Conservation (phyloP, 2,329 filamentous ascomycete species). For the Lachnellula arida region DNA sequence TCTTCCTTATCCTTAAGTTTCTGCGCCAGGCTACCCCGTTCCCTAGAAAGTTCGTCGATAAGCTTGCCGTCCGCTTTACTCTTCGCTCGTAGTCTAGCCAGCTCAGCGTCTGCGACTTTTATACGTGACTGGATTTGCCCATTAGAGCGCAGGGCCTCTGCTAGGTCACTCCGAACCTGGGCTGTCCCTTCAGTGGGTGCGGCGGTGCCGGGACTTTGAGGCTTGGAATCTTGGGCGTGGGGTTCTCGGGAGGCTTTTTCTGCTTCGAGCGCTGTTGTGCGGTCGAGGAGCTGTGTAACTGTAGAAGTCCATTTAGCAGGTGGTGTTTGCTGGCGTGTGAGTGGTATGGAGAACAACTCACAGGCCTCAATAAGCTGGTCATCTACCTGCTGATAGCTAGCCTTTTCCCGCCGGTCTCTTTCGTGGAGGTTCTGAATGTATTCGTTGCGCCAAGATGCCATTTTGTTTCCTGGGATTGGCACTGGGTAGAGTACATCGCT, state of each 20-base stretch:
- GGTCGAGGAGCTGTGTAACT: slow-evolving; percentile 65
- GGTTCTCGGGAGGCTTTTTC: slow-evolving; percentile 42
- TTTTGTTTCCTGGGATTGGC: slow-evolving; percentile 13
- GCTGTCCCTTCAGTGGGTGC: slow-evolving; percentile 31
- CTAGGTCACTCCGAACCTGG: slow-evolving; percentile 64
- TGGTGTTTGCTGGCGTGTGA: neutral
- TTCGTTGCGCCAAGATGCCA: slow-evolving; percentile 64
- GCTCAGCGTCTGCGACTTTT: slow-evolving; percentile 56
- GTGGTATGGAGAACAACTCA: slow-evolving; percentile 39
- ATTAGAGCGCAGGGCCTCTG: slow-evolving; percentile 71
- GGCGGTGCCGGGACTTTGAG: slow-evolving; percentile 25
- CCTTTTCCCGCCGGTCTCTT: slow-evolving; percentile 63
- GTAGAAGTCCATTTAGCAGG: slow-evolving; percentile 9
- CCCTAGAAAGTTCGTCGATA: slow-evolving; percentile 57
- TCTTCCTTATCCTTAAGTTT: slow-evolving; percentile 77
- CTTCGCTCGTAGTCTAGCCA: slow-evolving; percentile 57
- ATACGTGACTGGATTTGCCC: slow-evolving; percentile 62
- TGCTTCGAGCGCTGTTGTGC: slow-evolving; percentile 58
- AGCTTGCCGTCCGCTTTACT: slow-evolving; percentile 54
- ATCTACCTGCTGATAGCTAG: slow-evolving; percentile 52
- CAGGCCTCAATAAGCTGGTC: slow-evolving; percentile 73
- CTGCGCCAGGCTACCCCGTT: slow-evolving; percentile 57
- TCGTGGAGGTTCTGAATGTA: slow-evolving; percentile 72
- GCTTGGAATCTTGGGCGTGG: slow-evolving; percentile 26
- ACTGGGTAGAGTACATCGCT: neutral